phyloP scores from a whole-genome alignment of 768 basidiomycete species.

The Leccinellum luteum region DNA sequence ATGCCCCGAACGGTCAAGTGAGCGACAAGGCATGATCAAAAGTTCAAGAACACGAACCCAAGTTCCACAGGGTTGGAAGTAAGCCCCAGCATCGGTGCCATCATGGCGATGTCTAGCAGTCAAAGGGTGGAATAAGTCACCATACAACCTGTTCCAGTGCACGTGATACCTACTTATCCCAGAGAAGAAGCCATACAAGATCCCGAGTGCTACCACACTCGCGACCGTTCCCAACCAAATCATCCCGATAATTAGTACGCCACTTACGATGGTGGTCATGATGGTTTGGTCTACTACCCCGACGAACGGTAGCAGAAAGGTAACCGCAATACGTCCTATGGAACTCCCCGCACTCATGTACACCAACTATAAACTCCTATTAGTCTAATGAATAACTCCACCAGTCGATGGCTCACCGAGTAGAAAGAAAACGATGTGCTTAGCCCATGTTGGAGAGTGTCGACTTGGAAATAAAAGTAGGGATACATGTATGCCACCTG shows the following conservation, averaged over 20 bases:
- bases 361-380: neutral
- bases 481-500: conserved; percentile 47
- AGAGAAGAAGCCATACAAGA: conserved; percentile 48
- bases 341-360: conserved; percentile 50
- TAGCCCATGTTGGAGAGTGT: conserved; percentile 49
- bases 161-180: conserved; percentile 37
- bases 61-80: conserved; percentile 49
- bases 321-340: conserved; percentile 47
- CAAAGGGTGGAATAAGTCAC: no score
- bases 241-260: conserved; percentile 41
- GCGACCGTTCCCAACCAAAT: conserved; percentile 36
- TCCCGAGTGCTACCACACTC: conserved; percentile 40
- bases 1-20: neutral
- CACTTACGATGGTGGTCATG: conserved; percentile 31
- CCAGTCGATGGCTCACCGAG: conserved; percentile 9
- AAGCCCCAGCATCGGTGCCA: conserved; percentile 45
- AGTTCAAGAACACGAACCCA: conserved; percentile 33
- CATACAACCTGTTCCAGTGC: no score
- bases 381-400: neutral
- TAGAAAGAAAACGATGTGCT: conserved; percentile 51
- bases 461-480: conserved; percentile 57
- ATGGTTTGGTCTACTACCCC: conserved; percentile 45
- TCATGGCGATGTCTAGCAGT: conserved; percentile 33
- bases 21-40: neutral
- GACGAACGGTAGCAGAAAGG: conserved; percentile 36